Base-by-base conservation (phyloP, 495 filamentous ascomycete species). In the Chaetomium tenue region DNA sequence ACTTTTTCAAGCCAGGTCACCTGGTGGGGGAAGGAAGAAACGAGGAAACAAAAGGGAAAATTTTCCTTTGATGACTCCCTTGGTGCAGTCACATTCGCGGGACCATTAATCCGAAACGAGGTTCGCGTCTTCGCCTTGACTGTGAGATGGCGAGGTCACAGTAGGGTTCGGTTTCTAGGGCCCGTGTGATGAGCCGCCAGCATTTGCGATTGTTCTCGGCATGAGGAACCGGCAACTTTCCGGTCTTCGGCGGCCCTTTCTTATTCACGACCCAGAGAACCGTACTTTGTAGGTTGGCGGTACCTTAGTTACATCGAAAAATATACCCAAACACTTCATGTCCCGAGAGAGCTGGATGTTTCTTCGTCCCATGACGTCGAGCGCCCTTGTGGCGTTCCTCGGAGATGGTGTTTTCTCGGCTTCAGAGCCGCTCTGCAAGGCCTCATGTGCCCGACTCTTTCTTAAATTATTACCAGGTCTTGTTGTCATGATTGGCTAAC, bases 391-490 rank as follows among this genome's bases (percentile, higher is more conserved):
- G n/a, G 5, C 3, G 5, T n/a, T n/a, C 63, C 63, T 66, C 63
- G 63, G 63, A 66, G 63, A 66, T 66, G 53, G 37, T 55, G 6
- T n/a, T 39, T 50, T 50, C 30, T 56, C 13, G 25, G 61, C 5
- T 23, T 37, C 47, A 15, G 7, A 55, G 16, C 33, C 37, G 25
- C 8, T 46, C 28, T 59, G 40, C 53, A 60, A 39, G 55, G 63
- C 44, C 57, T 60, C 63, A 57, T 57, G 57, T 57, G 42, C 48
- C 40, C 44, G n/a, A 18, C 16, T 33, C 37, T 58, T 52, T 61
- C 26, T 25, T 52, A 30, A 61, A n/a, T n/a, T n/a, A 39, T 57
- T 15, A 22, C 44, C 28, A 57, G 50, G 44, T 6, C 47, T 25
- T n/a, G 26, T 39, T 25, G 15, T 3, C 2, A 28, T 39, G 13